phyloP scores from a whole-genome alignment of 2,329 filamentous ascomycete genomes.

The Dactylellina haptotyla region DNA sequence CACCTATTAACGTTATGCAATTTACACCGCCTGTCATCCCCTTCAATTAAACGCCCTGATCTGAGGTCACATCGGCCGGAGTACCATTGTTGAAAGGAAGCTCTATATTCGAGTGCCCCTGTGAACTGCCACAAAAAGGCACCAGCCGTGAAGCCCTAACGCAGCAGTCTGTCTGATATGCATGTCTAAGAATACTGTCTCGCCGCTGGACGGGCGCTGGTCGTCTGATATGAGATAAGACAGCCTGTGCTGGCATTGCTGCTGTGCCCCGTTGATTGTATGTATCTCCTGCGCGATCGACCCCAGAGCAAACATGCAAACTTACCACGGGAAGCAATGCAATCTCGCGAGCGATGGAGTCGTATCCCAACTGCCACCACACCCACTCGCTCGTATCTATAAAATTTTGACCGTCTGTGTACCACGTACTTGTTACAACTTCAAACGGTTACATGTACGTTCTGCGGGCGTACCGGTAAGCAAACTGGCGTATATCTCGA shows the following conservation, averaged over 20 bases:
- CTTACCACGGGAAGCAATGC: not conserved
- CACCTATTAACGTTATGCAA: no score
- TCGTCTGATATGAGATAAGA: not conserved
- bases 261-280: constrained; percentile 3
- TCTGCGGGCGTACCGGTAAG: not conserved
- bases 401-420: not conserved
- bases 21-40: no score
- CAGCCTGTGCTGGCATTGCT: not conserved
- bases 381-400: not conserved
- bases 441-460: not conserved
- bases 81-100: not conserved
- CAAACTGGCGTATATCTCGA: constrained; percentile 1
- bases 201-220: not conserved
- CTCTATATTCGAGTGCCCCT: not conserved
- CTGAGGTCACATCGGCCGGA: not conserved
- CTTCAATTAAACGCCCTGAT: not conserved
- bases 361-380: no score
- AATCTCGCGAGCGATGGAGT: not conserved
- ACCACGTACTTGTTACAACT: constrained; percentile 2
- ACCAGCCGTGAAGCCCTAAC: not conserved
- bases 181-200: not conserved
- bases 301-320: not conserved
- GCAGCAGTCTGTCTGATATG: no score
- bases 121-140: not conserved
- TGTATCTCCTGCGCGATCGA: not conserved